These are phyloP conservation scores for Coemansia javaensis DNA, from an alignment of 192 early-diverging fungal genomes.

Conservation along the genomic window DNA sequence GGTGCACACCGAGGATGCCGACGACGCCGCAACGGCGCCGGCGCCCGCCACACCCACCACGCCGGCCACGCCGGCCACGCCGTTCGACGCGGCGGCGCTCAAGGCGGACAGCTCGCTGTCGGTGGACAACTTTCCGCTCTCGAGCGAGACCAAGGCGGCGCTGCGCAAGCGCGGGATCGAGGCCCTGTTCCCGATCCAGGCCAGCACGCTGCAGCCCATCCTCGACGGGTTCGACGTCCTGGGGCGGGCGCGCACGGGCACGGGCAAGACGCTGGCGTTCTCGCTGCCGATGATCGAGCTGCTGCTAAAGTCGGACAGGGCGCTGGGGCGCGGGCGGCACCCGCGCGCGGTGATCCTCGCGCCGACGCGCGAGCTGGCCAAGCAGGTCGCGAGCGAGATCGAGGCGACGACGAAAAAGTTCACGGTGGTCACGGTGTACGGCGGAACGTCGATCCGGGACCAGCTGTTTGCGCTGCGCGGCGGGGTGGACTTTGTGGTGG, in stretches of 20 bases:
- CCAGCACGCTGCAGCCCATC: slow-evolving; percentile 68
- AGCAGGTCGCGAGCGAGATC: slow-evolving; percentile 79
- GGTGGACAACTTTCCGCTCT: slow-evolving; percentile 59
- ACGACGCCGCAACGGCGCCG: slow-evolving; percentile 35
- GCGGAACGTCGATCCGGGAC: slow-evolving; percentile 81
- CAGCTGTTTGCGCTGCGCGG: slow-evolving; percentile 74
- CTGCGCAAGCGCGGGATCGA: slow-evolving; percentile 71
- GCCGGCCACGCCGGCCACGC: slow-evolving; percentile 31
- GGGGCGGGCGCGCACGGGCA: slow-evolving; percentile 94
- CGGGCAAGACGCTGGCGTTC: slow-evolving; percentile 96
- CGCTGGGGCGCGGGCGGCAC: slow-evolving; percentile 38
- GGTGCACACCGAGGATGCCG: slow-evolving; percentile 45
- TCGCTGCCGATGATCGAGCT: slow-evolving; percentile 84
- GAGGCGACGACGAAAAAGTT: slow-evolving; percentile 61
- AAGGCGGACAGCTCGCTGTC: slow-evolving; percentile 50
- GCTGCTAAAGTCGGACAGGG: slow-evolving; percentile 42
- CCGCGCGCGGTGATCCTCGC: slow-evolving; percentile 74
- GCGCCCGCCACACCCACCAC: slow-evolving; percentile 25
- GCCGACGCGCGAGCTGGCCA: slow-evolving; percentile 88
- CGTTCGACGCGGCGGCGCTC: slow-evolving; percentile 12
- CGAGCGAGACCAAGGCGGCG: slow-evolving; percentile 61
- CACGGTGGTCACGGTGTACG: slow-evolving; percentile 72
- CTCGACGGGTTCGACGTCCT: slow-evolving; percentile 77
- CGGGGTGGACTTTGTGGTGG: slow-evolving; percentile 89
- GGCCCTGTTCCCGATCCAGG: slow-evolving; percentile 91